phyloP scores from a whole-genome alignment of 306 rosid species.

The Mucuna pruriens region DNA sequence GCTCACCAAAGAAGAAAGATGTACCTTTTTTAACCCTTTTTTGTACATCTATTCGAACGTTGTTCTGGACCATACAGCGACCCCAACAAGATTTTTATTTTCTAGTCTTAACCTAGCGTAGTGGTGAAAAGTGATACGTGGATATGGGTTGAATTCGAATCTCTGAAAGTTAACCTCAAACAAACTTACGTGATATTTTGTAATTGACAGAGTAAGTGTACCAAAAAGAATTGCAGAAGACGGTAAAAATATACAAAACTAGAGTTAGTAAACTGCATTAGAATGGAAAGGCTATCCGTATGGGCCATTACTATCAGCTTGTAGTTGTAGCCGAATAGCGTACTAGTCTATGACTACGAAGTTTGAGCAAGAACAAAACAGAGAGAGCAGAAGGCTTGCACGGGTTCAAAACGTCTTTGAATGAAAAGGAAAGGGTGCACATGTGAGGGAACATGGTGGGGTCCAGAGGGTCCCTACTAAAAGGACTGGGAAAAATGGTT shows the following conservation, averaged over 20 bases:
- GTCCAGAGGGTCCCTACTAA: slow-evolving; percentile 40
- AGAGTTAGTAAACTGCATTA: slow-evolving; percentile 11
- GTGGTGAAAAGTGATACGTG: not conserved
- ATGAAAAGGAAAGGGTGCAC: slow-evolving; percentile 44
- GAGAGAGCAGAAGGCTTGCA: slow-evolving; percentile 38
- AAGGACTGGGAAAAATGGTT: slow-evolving; percentile 34
- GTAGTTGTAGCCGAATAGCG: slow-evolving; percentile 37
- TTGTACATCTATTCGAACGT: slow-evolving; percentile 28
- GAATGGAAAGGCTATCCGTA: slow-evolving; percentile 9
- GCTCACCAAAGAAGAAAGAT: slow-evolving; percentile 29
- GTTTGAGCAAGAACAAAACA: slow-evolving; percentile 38
- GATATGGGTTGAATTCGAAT: slow-evolving; percentile 15
- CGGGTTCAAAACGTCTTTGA: slow-evolving; percentile 44
- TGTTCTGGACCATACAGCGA: not conserved
- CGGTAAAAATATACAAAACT: not conserved
- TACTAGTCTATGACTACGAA: slow-evolving; percentile 22
- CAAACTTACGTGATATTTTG: not conserved
- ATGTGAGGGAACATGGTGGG: slow-evolving; percentile 52
- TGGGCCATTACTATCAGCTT: slow-evolving; percentile 34
- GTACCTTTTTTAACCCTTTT: not conserved
- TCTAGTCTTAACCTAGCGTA: not conserved
- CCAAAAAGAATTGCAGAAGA: slow-evolving; percentile 15
- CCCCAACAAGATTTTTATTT: not conserved
- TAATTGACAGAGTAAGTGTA: slow-evolving; percentile 10
- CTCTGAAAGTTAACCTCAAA: slow-evolving; percentile 1